Percentiles rank a stretch among this genome's conserved stretches.
Evolutionary conservation across 768 basidiomycete species (phyloP).

Genomic region (Gymnopilus junonius): DNA sequence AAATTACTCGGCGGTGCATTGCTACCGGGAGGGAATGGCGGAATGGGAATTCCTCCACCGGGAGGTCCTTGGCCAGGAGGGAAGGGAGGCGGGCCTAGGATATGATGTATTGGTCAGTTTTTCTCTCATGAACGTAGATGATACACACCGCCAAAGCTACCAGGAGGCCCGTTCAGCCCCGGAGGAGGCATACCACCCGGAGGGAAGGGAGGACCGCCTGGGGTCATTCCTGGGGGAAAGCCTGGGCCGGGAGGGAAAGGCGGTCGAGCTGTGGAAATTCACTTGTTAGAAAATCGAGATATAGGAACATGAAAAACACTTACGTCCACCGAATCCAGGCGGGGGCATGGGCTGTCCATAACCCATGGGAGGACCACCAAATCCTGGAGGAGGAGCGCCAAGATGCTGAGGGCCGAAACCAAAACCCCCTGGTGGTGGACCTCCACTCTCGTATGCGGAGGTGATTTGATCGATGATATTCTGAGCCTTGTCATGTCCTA

Average conservation of each 20-base stretch:
- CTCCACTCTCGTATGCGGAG: conserved; percentile 85
- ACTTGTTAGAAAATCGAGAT: conserved; percentile 7
- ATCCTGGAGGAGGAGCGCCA: conserved; percentile 55
- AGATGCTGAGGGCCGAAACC: conserved; percentile 86
- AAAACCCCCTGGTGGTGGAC: conserved; percentile 87
- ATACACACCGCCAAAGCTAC: conserved; percentile 26
- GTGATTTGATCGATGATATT: conserved; percentile 99
- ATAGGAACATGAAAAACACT: conserved; percentile 28
- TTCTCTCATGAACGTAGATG: neutral
- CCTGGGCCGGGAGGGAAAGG: conserved; percentile 75
- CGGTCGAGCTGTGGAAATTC: conserved; percentile 53
- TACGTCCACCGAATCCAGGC: conserved; percentile 58
- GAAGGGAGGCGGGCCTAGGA: conserved; percentile 51
- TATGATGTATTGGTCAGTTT: conserved; percentile 4
- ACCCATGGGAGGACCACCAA: conserved; percentile 50
- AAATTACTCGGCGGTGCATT: conserved; percentile 36
- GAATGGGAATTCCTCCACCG: conserved; percentile 41
- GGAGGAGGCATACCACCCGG: conserved; percentile 55
- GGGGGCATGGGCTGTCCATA: conserved; percentile 58
- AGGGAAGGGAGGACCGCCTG: conserved; percentile 75
- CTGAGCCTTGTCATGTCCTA: conserved; percentile 97
- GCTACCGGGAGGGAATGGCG: conserved; percentile 49
- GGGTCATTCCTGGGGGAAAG: conserved; percentile 53
- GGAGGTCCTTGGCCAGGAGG: conserved; percentile 51
- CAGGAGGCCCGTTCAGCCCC: conserved; percentile 45